phyloP scores from a whole-genome alignment of 1,139 yeast genomes.

The Yamadazyma jaroonii region DNA sequence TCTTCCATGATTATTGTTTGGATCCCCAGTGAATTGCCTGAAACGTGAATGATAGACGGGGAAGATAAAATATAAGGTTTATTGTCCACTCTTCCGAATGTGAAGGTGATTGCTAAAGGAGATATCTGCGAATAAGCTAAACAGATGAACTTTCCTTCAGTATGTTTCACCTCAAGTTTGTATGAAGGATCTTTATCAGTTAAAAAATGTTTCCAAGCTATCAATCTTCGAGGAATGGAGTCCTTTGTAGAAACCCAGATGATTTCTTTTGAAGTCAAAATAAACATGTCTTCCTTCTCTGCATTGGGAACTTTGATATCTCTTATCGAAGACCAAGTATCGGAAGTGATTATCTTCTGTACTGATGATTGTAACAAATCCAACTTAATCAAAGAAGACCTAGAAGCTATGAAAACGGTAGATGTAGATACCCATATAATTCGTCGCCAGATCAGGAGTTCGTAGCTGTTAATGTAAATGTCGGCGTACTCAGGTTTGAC shows the following conservation, averaged over 20 bases:
- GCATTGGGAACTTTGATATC: constrained; percentile 35
- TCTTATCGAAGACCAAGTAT: constrained; percentile 54
- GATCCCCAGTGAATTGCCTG: constrained; percentile 11
- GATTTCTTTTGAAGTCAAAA: constrained; percentile 62
- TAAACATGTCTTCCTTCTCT: constrained; percentile 26
- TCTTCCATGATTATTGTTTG: constrained; percentile 11
- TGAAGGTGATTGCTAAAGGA: constrained; percentile 41
- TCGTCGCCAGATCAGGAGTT: constrained; percentile 56
- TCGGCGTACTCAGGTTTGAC: constrained; percentile 9
- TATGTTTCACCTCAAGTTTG: constrained; percentile 29
- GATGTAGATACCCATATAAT: constrained; percentile 43
- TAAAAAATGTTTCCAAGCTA: constrained; percentile 72
- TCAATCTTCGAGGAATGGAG: constrained; percentile 30
- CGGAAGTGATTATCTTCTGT: constrained; percentile 44
- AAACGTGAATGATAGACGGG: constrained; percentile 13
- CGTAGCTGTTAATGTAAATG: constrained; percentile 33
- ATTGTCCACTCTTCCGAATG: constrained; percentile 38
- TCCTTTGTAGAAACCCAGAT: constrained; percentile 40
- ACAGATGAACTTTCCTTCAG: constrained; percentile 26
- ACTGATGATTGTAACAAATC: constrained; percentile 19
- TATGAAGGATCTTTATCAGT: constrained; percentile 56
- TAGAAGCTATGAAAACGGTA: constrained; percentile 38
- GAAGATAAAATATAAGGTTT: constrained; percentile 27
- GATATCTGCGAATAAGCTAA: constrained; percentile 39
- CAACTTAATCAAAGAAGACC: constrained; percentile 42